phyloP scores from a whole-genome alignment of 495 filamentous ascomycete species.

The Aspergillus haitiensis region DNA sequence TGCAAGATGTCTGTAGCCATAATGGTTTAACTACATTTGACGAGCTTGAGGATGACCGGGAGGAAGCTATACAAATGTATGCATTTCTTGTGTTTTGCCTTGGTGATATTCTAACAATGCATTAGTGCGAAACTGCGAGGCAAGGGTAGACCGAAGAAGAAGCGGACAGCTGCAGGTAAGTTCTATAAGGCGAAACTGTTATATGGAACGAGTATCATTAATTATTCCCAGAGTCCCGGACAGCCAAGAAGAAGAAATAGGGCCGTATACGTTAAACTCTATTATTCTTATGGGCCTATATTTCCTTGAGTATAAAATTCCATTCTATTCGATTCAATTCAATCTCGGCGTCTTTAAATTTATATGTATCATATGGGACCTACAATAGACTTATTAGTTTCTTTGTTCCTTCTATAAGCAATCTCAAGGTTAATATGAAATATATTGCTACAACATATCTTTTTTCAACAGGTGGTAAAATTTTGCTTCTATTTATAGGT shows the following conservation, averaged over 20 bases:
- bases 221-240: conserved; percentile 35
- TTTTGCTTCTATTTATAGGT: no score
- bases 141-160: conserved; percentile 92
- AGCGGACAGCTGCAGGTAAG: conserved; percentile 67
- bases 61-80: conserved; percentile 71
- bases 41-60: conserved; percentile 73
- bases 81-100: conserved; percentile 14
- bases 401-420: no score
- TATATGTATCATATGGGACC: no score
- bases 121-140: conserved; percentile 70
- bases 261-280: background rate
- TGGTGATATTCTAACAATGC: conserved; percentile 2
- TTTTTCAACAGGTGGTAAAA: no score
- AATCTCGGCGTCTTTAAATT: background rate
- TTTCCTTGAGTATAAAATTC: background rate
- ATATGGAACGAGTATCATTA: background rate
- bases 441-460: no score
- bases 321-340: background rate
- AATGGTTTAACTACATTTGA: conserved; percentile 65
- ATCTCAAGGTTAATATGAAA: no score
- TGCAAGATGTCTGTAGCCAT: conserved; percentile 54
- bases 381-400: no score
- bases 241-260: conserved; percentile 49
- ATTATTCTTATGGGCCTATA: background rate
- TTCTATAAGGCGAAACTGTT: background rate